These are phyloP conservation scores for Rhynchospora pubera DNA, from an alignment of 176 grass and related monocot genomes.

Conservation along the genomic window DNA sequence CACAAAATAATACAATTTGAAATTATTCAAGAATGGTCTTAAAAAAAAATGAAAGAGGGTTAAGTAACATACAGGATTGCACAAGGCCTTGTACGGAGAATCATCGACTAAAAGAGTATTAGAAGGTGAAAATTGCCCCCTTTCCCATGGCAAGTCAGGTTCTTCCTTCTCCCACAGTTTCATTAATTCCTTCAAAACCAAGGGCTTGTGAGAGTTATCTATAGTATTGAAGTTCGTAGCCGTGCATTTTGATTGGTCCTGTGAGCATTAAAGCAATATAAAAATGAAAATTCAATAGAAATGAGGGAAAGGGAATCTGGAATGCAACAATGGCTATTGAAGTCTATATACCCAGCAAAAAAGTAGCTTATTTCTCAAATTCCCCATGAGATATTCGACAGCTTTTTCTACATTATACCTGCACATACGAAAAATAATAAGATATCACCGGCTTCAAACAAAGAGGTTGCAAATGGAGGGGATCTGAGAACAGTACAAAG, in stretches of 20 bases:
- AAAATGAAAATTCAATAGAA: constrained; percentile 27
- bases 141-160: constrained; percentile 66
- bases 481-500: constrained; percentile 22
- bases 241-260: constrained; percentile 85
- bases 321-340: not conserved
- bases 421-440: constrained; percentile 4
- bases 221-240: constrained; percentile 56
- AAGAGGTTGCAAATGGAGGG: constrained; percentile 26
- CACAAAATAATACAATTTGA: constrained; percentile 5
- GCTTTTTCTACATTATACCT: constrained; percentile 60
- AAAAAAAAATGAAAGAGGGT: constrained; percentile 1
- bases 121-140: constrained; percentile 47
- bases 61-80: constrained; percentile 54
- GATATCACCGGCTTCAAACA: constrained; percentile 10
- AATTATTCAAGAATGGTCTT: not conserved
- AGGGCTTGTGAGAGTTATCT: constrained; percentile 60
- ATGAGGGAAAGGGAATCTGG: not conserved
- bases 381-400: constrained; percentile 55
- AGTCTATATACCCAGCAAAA: constrained; percentile 78
- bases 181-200: constrained; percentile 69
- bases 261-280: constrained; percentile 19
- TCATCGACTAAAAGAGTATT: constrained; percentile 87
- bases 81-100: constrained; percentile 89
- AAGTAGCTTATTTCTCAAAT: constrained; percentile 47
- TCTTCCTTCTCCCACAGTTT: constrained; percentile 80